Evolutionary conservation across 306 rosid species (phyloP).

Genomic region (Cucurbita ficifolia): DNA sequence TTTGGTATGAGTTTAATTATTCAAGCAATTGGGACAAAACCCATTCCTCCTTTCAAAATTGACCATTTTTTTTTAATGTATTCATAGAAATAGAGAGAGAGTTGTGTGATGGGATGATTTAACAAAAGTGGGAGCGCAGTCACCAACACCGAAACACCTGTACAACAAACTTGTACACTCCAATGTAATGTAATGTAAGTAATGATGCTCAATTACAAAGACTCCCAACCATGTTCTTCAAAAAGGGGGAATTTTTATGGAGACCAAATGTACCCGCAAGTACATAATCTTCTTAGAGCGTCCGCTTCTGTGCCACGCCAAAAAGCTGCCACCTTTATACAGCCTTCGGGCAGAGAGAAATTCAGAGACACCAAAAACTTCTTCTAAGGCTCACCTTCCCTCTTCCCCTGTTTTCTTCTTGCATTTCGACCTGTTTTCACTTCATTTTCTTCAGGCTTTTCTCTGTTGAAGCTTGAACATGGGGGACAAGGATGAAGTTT

Average conservation of each 20-base stretch:
- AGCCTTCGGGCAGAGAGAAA: not conserved
- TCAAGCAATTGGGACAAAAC: not conserved
- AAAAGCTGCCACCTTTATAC: constrained; percentile 4
- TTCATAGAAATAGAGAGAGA: not conserved
- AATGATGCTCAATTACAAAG: not conserved
- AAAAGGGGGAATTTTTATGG: not conserved
- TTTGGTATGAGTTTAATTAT: no score
- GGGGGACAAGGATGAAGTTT: constrained; percentile 33
- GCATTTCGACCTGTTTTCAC: not conserved
- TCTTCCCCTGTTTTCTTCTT: not conserved
- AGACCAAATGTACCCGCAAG: constrained; percentile 1
- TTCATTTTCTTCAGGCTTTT: not conserved
- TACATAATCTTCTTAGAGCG: constrained; percentile 3
- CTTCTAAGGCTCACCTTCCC: not conserved
- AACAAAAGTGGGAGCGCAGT: not conserved
- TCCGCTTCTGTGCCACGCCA: constrained; percentile 3
- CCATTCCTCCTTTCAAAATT: not conserved
- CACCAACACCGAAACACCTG: constrained; percentile 6
- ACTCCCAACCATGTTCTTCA: no score
- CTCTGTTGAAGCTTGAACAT: constrained; percentile 8
- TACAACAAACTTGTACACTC: not conserved
- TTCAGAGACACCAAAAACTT: not conserved
- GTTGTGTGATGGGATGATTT: not conserved
- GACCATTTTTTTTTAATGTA: not conserved
- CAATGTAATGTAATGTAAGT: not conserved